phyloP scores from a whole-genome alignment of 2,329 filamentous ascomycete genomes.

The Tolypocladium capitatum region DNA sequence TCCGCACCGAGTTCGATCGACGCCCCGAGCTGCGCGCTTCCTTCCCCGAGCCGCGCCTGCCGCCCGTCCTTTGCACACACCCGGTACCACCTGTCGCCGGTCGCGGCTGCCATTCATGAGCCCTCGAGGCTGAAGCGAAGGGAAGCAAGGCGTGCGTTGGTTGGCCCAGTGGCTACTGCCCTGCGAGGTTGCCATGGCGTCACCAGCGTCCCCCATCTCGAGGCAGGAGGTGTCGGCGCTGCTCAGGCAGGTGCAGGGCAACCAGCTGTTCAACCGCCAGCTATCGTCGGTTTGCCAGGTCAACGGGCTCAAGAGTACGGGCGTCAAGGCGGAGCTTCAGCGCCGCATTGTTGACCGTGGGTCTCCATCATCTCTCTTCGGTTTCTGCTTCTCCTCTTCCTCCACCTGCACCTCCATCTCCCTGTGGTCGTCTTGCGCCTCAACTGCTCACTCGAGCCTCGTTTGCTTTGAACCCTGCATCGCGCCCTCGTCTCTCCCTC shows the following conservation, averaged over 20 bases:
- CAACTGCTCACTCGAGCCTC: background rate
- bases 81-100: background rate
- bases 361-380: conserved; percentile 22
- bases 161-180: conserved; percentile 1
- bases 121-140: background rate
- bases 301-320: conserved; percentile 64
- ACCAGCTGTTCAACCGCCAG: conserved; percentile 42
- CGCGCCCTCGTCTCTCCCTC: background rate
- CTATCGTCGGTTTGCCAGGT: conserved; percentile 64
- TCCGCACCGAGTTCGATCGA: background rate
- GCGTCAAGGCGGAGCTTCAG: conserved; percentile 76
- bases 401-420: background rate
- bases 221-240: conserved; percentile 31
- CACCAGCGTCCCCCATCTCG: conserved; percentile 15
- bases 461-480: background rate
- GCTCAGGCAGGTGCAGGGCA: conserved; percentile 28
- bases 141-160: background rate
- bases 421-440: background rate
- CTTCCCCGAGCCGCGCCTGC: background rate
- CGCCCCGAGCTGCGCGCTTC: background rate
- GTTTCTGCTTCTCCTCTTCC: background rate
- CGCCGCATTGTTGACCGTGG: conserved; percentile 63
- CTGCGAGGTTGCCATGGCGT: conserved; percentile 9
- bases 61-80: background rate
- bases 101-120: background rate